Percentiles rank a stretch among this genome's conserved stretches.
Conservation (phyloP, 1,139 yeast genomes). For the Suhomyces kunorum region DNA sequence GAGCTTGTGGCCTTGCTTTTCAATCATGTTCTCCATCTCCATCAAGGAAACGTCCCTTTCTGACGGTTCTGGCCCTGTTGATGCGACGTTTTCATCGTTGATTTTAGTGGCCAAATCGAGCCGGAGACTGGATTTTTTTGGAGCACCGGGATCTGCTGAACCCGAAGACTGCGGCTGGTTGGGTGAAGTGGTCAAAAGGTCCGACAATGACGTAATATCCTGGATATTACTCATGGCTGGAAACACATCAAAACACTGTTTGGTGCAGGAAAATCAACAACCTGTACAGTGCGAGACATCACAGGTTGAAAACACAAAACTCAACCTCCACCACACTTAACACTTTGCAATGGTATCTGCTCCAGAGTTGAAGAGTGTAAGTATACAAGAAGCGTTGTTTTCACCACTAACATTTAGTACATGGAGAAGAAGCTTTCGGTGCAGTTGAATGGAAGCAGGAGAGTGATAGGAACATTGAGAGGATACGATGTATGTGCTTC, state of each 20-base stretch:
- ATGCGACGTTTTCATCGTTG: not conserved
- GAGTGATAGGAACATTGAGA: conserved; percentile 68
- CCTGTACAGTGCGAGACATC: not conserved
- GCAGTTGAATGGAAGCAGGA: conserved; percentile 73
- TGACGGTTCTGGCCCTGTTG: not conserved
- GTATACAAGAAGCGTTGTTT: conserved; percentile 18
- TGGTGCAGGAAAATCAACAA: conserved; percentile 5
- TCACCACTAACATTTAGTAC: conserved; percentile 49
- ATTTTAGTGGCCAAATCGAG: conserved; percentile 12
- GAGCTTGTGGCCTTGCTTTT: conserved; percentile 25
- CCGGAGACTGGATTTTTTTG: conserved; percentile 7
- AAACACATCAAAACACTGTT: not conserved
- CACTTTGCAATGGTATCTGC: conserved; percentile 53
- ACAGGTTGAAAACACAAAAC: not conserved
- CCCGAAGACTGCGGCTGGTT: conserved; percentile 14
- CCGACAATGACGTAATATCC: conserved; percentile 31
- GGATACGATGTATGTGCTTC: conserved; percentile 73
- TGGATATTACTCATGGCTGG: conserved; percentile 27
- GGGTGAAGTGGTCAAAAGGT: conserved; percentile 27
- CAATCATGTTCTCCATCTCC: conserved; percentile 9
- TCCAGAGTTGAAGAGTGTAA: conserved; percentile 57
- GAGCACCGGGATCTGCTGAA: not conserved
- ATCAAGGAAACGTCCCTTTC: conserved; percentile 1
- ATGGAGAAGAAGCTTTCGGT: conserved; percentile 73
- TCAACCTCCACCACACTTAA: not conserved